A percentile compares a stretch with the other conserved stretches of the same genome.
phyloP scores from a whole-genome alignment of 2,329 filamentous ascomycete species.

The Colletotrichum somersetense region DNA sequence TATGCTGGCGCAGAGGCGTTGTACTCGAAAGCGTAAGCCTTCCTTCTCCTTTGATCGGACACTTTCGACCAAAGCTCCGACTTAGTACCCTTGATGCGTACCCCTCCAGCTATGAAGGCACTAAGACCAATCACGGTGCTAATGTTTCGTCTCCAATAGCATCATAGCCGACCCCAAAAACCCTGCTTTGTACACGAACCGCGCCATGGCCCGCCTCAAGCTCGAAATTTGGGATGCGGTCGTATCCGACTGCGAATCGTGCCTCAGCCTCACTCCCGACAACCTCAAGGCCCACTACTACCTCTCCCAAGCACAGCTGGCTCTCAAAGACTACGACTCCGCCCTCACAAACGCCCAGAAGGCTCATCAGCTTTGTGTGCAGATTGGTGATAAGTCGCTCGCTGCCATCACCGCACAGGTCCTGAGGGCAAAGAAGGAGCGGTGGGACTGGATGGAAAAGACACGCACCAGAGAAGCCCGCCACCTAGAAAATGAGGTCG shows the following conservation, averaged over 20 bases:
- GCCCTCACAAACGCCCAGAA: slow-evolving; percentile 77
- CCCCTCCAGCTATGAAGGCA: neutral
- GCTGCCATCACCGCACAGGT: slow-evolving; percentile 80
- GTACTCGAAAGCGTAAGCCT: slow-evolving; percentile 77
- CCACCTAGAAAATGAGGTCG: slow-evolving; percentile 71
- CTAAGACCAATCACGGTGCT: neutral
- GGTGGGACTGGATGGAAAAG: slow-evolving; percentile 83
- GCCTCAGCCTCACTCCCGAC: slow-evolving; percentile 74
- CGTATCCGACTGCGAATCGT: slow-evolving; percentile 81
- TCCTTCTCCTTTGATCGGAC: neutral
- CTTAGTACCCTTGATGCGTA: neutral
- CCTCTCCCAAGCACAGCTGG: slow-evolving; percentile 85
- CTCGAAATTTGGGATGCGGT: slow-evolving; percentile 79
- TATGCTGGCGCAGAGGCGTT: slow-evolving; percentile 74
- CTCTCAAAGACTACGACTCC: slow-evolving; percentile 77
- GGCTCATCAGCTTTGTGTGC: slow-evolving; percentile 79
- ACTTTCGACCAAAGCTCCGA: neutral
- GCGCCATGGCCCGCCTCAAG: slow-evolving; percentile 84
- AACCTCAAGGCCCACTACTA: slow-evolving; percentile 89
- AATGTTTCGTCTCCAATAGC: slow-evolving; percentile 54
- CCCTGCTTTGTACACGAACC: slow-evolving; percentile 87
- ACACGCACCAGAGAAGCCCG: slow-evolving; percentile 67
- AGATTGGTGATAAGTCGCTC: slow-evolving; percentile 74
- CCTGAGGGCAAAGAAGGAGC: slow-evolving; percentile 83
- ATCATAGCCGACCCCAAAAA: slow-evolving; percentile 85